phyloP scores from a whole-genome alignment of 345 rosid genomes.

The Salix exigua region DNA sequence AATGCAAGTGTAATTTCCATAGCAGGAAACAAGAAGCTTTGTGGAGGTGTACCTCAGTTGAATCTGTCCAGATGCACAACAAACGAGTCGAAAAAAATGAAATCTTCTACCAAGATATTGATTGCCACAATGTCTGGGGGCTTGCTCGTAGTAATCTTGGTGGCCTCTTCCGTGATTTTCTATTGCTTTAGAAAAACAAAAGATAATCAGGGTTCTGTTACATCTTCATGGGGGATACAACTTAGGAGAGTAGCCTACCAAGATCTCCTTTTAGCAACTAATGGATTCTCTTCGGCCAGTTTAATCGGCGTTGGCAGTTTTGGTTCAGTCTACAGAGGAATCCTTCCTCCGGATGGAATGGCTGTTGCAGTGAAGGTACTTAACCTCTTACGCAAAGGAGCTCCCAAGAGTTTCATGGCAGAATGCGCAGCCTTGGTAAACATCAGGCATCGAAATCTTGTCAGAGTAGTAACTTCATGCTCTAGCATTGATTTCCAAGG shows the following conservation, averaged over 20 bases:
- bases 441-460: not conserved
- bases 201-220: too few species aligned
- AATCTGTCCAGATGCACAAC: not conserved
- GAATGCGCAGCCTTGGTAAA: not conserved
- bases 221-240: too few species aligned
- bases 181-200: too few species aligned
- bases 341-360: not conserved
- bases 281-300: not conserved
- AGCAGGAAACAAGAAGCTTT: conserved; percentile 3
- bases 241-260: not conserved
- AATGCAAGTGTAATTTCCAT: conserved; percentile 3
- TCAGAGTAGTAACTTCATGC: not conserved
- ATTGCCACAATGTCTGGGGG: too few species aligned
- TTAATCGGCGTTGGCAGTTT: not conserved
- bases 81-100: not conserved
- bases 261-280: not conserved
- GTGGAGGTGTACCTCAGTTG: conserved; percentile 9
- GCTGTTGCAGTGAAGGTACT: not conserved
- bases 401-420: not conserved
- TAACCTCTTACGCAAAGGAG: not conserved
- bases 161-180: too few species aligned
- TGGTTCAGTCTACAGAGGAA: not conserved
- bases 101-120: not conserved
- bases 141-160: too few species aligned
- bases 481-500: not conserved